Conservation (phyloP, 2,329 filamentous ascomycete species). For the Monilinia aucupariae region DNA sequence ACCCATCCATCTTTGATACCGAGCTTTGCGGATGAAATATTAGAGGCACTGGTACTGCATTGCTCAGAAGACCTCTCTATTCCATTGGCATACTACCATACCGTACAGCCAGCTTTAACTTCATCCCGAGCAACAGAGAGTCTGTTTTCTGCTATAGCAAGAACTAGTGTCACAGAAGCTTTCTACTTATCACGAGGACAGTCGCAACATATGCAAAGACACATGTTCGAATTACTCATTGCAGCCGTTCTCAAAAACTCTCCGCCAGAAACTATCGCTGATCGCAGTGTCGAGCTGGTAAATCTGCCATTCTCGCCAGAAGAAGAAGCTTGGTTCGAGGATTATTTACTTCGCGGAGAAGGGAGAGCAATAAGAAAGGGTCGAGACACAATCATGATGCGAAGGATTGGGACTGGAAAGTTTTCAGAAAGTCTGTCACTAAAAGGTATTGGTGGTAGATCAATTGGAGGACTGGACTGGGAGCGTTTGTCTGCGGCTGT, state of each 20-base stretch:
- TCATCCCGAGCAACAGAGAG: constrained; percentile 55
- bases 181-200: constrained; percentile 67
- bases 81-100: constrained; percentile 72
- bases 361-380: constrained; percentile 60
- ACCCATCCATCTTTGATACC: constrained; percentile 73
- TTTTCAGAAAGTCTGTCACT: constrained; percentile 45
- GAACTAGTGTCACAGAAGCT: constrained; percentile 64
- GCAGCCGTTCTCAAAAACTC: constrained; percentile 47
- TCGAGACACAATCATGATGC: constrained; percentile 69
- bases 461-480: constrained; percentile 33
- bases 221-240: constrained; percentile 63
- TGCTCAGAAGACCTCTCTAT: constrained; percentile 57
- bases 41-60: constrained; percentile 60
- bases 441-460: constrained; percentile 34
- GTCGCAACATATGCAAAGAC: constrained; percentile 54
- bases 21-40: constrained; percentile 79
- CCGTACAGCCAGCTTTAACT: constrained; percentile 67
- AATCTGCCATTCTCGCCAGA: constrained; percentile 64
- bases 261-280: constrained; percentile 41
- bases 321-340: constrained; percentile 71
- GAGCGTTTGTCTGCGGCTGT: constrained; percentile 29
- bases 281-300: constrained; percentile 62
- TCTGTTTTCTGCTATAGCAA: constrained; percentile 64
- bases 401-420: constrained; percentile 62
- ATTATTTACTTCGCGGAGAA: constrained; percentile 58